phyloP scores from a whole-genome alignment of 2,329 filamentous ascomycete genomes.

The Phialophora tarda region DNA sequence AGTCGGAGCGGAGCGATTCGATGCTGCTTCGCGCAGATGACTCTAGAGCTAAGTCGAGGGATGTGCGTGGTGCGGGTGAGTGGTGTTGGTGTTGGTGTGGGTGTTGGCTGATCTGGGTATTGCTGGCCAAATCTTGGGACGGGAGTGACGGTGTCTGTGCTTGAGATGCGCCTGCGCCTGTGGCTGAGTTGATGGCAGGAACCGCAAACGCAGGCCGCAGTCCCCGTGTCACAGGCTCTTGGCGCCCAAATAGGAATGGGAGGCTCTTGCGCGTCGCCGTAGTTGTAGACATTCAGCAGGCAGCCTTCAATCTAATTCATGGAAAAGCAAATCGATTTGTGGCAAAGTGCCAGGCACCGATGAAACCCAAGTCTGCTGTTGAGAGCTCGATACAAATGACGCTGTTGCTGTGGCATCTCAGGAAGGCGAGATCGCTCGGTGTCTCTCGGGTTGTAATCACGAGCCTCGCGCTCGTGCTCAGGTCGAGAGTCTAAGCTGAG shows the following conservation, averaged over 20 bases:
- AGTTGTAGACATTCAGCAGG: slow-evolving; percentile 18
- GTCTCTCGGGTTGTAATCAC: neutral
- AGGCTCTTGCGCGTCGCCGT: slow-evolving; percentile 24
- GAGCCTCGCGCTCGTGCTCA: neutral
- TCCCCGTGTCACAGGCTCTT: slow-evolving; percentile 20
- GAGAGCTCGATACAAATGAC: neutral
- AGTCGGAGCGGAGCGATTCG: slow-evolving; percentile 22
- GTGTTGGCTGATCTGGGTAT: slow-evolving; percentile 24
- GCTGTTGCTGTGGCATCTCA: neutral
- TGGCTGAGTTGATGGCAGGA: neutral
- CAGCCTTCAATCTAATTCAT: slow-evolving; percentile 18
- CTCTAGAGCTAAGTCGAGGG: slow-evolving; percentile 27
- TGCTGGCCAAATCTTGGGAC: slow-evolving; percentile 33
- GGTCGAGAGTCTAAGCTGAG: neutral
- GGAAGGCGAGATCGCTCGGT: neutral
- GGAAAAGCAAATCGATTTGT: neutral
- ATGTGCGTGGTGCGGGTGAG: slow-evolving; percentile 15
- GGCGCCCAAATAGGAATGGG: slow-evolving; percentile 30
- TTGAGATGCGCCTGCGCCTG: slow-evolving; percentile 20
- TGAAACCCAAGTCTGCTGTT: neutral
- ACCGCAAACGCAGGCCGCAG: neutral
- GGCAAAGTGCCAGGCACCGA: neutral
- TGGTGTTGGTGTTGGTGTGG: slow-evolving; percentile 11
- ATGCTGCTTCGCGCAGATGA: slow-evolving; percentile 27
- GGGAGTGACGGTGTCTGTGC: slow-evolving; percentile 10